These are phyloP conservation scores for Vaccinium corymbosum DNA, from an alignment of 148 eudicot genomes.

Conservation along the genomic window DNA sequence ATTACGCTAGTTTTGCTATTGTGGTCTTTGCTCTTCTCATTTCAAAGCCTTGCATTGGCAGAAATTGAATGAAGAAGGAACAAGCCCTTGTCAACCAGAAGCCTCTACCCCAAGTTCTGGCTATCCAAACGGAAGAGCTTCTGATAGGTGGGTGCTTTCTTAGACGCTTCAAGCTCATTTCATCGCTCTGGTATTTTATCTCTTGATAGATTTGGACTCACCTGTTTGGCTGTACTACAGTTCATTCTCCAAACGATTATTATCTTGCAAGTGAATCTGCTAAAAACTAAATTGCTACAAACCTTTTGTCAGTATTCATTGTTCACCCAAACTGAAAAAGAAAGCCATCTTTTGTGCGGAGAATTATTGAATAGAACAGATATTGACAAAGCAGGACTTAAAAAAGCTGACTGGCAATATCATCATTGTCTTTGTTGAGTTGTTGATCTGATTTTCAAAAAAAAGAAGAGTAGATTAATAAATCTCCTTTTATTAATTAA, in stretches of 20 bases:
- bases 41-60: constrained; percentile 28
- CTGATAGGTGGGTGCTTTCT: constrained; percentile 20
- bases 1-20: constrained; percentile 12
- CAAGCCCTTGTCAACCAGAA: constrained; percentile 15
- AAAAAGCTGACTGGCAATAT: not conserved
- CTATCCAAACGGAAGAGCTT: constrained; percentile 17
- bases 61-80: constrained; percentile 23
- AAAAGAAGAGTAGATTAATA: too few species aligned
- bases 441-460: not conserved
- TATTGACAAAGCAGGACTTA: not conserved
- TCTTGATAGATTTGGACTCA: not conserved
- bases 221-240: not conserved
- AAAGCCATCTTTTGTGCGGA: not conserved
- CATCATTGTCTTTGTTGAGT: not conserved
- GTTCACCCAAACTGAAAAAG: not conserved
- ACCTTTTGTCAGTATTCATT: not conserved
- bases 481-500: too few species aligned
- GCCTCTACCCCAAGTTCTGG: constrained; percentile 15
- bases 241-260: not conserved
- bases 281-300: not conserved
- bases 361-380: not conserved
- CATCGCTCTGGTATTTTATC: not conserved
- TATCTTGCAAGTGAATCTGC: not conserved
- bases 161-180: not conserved
- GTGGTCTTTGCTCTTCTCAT: constrained; percentile 26